Base-by-base conservation (phyloP, 345 rosid species). In the Camelina laxa region DNA sequence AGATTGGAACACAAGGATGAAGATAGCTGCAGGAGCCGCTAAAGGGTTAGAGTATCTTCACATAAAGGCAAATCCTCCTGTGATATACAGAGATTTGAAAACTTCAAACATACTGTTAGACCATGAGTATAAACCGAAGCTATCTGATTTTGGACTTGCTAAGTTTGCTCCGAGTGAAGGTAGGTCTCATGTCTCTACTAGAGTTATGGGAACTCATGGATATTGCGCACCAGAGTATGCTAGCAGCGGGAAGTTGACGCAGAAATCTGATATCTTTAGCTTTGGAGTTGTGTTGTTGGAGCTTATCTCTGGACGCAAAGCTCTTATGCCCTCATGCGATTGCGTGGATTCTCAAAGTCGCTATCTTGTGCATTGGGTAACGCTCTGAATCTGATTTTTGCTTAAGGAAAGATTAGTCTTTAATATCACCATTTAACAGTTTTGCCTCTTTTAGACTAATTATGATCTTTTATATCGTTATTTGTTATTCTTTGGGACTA, bases 191-290 rank as follows among this genome's bases (percentile, higher is more conserved):
- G 90, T 91, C 63, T 77, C 92, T 45, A 88, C 93, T 15, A 80
- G 87, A 72, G 82, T 87, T 38, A 87, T 91, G 89, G 94, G 97
- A 24, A 87, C 92, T 35, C 84, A 76, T 1, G 97, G 92, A 21
- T 88, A 91, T 59, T 91, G 97, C 38, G 92, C 94, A 51, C 97
- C 92, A 0, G 97, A 91, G 77, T 91, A 87, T 63, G 87, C 84
- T 2, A 35, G 5, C 9, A 87, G 73, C 19, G 92, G 94, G 24
- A 85, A 81, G 49, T 30, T 91, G 72, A 87, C 89, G 0, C 24
- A 63, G 65, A 91, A 81, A 65, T 84, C 91, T 1, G 97, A 91
- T 72, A 83, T 91, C n/a, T 91, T 80, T 70, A 82, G 92, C 81
- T 87, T 85, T 48, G 94, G 92, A 44, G 86, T 91, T 30, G 84